These are phyloP conservation scores for Fusarium illudens DNA, from an alignment of 2,329 filamentous ascomycete species.

Conservation along the genomic window DNA sequence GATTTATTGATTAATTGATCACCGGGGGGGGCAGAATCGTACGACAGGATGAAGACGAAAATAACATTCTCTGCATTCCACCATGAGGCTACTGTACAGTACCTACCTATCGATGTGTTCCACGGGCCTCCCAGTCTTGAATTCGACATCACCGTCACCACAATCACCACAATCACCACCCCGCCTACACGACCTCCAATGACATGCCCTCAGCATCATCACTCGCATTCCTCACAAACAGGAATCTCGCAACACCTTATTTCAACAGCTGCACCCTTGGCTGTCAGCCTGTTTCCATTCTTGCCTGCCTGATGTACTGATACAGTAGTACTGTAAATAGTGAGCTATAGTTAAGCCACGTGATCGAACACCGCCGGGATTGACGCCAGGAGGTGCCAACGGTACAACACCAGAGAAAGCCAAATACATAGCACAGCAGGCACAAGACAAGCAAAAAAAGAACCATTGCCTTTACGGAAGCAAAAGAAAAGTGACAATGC, in stretches of 20 bases:
- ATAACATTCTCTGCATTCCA: not conserved
- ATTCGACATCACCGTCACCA: not conserved
- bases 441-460: not conserved
- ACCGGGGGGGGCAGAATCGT: not conserved
- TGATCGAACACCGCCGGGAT: not conserved
- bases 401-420: not conserved
- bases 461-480: too few species aligned
- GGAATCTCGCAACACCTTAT: not conserved
- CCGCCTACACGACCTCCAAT: conserved; percentile 7
- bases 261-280: not conserved
- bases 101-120: not conserved
- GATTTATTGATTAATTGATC: not conserved
- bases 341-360: not conserved
- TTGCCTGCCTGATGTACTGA: too few species aligned
- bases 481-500: not conserved
- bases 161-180: not conserved
- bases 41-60: not conserved
- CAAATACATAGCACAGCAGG: not conserved
- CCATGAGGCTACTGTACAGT: not conserved
- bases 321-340: too few species aligned
- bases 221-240: conserved; percentile 15
- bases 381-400: not conserved
- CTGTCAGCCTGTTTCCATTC: not conserved
- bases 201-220: conserved; percentile 27
- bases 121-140: not conserved